These are phyloP conservation scores for Miamiensis avidus DNA, from an alignment of 169 alveolate genomes.

Conservation along the genomic window DNA sequence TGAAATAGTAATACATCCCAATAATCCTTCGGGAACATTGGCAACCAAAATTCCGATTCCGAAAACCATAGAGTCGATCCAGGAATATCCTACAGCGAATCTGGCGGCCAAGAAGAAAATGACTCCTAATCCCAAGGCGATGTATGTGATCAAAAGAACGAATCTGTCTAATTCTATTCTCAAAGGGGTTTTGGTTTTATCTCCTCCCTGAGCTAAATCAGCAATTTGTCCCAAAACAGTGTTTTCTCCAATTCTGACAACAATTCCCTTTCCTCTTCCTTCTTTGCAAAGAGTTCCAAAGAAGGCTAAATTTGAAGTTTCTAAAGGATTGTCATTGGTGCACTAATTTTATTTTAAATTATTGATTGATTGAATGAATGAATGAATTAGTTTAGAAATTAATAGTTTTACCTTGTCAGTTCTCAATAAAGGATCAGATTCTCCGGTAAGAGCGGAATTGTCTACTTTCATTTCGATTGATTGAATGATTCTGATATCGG, in stretches of 20 bases:
- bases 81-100: conserved; percentile 63
- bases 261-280: conserved; percentile 64
- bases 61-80: conserved; percentile 64
- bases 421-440: conserved; percentile 57
- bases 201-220: conserved; percentile 67
- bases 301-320: conserved; percentile 67
- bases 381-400: too few relatives aligned
- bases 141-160: conserved; percentile 71
- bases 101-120: conserved; percentile 57
- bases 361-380: too few relatives aligned
- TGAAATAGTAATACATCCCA: conserved; percentile 75
- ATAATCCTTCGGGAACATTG: conserved; percentile 85
- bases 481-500: conserved; percentile 71
- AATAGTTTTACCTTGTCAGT: too few relatives aligned
- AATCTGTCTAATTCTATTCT: conserved; percentile 81
- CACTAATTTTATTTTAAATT: too few relatives aligned
- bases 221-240: conserved; percentile 88
- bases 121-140: conserved; percentile 80
- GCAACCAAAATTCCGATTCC: conserved; percentile 87
- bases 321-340: conserved; percentile 51
- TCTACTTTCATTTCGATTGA: conserved; percentile 73
- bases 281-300: conserved; percentile 71
- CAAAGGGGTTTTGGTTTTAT: conserved; percentile 75
- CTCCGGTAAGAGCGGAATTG: conserved; percentile 82
- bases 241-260: conserved; percentile 80